Percentiles rank a stretch among this genome's conserved stretches.
Evolutionary conservation across 352 stramenopile species (phyloP).

Genomic region (Phytophthora fragariae): DNA sequence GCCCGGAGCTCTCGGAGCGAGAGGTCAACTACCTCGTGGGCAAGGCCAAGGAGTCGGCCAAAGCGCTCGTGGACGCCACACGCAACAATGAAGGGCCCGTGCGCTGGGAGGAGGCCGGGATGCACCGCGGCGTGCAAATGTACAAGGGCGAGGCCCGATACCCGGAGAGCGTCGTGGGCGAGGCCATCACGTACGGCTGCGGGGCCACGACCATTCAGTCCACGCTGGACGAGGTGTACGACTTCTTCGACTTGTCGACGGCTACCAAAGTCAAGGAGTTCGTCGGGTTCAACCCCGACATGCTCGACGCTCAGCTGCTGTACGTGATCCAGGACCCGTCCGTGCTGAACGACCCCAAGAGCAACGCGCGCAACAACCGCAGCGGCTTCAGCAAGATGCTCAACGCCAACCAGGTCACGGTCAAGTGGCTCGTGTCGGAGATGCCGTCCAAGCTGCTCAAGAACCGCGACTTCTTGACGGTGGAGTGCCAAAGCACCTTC

Average conservation of each 20-base stretch:
- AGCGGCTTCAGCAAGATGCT: constrained; percentile 41
- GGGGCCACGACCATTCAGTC: constrained; percentile 66
- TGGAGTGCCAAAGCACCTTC: constrained; percentile 84
- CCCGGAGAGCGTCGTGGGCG: constrained; percentile 43
- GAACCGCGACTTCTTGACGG: constrained; percentile 74
- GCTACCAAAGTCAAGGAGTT: constrained; percentile 62
- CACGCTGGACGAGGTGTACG: constrained; percentile 70
- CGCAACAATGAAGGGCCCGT: constrained; percentile 67
- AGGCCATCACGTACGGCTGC: constrained; percentile 66
- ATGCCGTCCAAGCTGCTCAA: constrained; percentile 69
- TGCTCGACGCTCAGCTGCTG: constrained; percentile 66
- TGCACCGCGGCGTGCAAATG: constrained; percentile 69
- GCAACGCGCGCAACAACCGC: constrained; percentile 22
- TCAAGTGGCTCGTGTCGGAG: constrained; percentile 69
- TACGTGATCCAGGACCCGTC: constrained; percentile 58
- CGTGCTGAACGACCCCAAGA: constrained; percentile 39
- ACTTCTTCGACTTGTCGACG: constrained; percentile 72
- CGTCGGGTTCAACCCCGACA: constrained; percentile 48
- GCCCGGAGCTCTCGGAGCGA: constrained; percentile 55
- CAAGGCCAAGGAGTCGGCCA: constrained; percentile 70
- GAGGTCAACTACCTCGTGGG: constrained; percentile 65
- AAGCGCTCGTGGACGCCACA: constrained; percentile 63
- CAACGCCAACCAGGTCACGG: constrained; percentile 69
- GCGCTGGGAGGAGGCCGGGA: constrained; percentile 61
- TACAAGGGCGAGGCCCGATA: constrained; percentile 71